Conservation (phyloP, 108 stramenopile species). For the Fragilariopsis cylindrus region DNA sequence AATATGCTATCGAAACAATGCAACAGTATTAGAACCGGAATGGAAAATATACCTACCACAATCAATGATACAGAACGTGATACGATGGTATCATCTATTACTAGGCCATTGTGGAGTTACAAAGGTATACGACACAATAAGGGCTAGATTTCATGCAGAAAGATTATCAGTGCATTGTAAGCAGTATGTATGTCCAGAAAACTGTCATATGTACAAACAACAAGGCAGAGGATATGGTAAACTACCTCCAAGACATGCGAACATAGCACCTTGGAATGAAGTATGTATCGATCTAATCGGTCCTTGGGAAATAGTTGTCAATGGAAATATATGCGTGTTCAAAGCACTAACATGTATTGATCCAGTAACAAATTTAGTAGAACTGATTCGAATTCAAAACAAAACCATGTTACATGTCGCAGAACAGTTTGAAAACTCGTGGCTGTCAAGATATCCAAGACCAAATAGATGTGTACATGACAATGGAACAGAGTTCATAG, state of each 20-base stretch:
- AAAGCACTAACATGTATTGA: slow-evolving; percentile 45
- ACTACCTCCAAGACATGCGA: slow-evolving; percentile 8
- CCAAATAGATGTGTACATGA: slow-evolving; percentile 29
- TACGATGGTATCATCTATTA: slow-evolving; percentile 5
- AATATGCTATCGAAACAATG: neutral
- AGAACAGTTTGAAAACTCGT: slow-evolving; percentile 21
- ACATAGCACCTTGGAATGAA: slow-evolving; percentile 4
- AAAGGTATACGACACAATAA: slow-evolving; percentile 10
- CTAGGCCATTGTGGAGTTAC: slow-evolving; percentile 18
- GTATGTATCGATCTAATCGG: slow-evolving; percentile 11
- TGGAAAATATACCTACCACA: slow-evolving; percentile 25
- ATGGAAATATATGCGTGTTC: slow-evolving; percentile 13
- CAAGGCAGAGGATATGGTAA: slow-evolving; percentile 1
- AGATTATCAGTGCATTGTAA: neutral
- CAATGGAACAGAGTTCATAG: slow-evolving; percentile 34
- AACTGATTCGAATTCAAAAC: slow-evolving; percentile 28
- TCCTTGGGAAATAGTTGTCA: neutral
- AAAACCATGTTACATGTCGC: slow-evolving; percentile 25
- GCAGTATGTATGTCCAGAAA: neutral
- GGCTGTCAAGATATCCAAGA: slow-evolving; percentile 39
- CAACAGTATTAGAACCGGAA: neutral
- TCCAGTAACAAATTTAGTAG: slow-evolving; percentile 35
- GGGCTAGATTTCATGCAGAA: slow-evolving; percentile 4
- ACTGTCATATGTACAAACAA: slow-evolving; percentile 14
- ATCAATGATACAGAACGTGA: neutral